phyloP scores from a whole-genome alignment of 228 moss, liverwort and hornwort genomes.

The Sphagnum magellanicum region DNA sequence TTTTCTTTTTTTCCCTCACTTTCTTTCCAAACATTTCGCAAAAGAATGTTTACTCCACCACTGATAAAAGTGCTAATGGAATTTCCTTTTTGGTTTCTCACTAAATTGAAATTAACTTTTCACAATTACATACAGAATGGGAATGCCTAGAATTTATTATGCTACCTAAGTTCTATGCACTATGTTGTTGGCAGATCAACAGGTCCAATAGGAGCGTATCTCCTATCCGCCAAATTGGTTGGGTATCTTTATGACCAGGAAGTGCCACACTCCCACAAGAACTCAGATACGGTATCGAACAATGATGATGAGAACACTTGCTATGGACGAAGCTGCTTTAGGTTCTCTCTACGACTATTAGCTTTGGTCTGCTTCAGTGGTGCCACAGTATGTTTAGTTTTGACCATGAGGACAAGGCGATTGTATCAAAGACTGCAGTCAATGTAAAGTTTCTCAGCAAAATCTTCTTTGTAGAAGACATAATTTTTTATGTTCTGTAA shows the following conservation, averaged over 20 bases:
- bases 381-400: constrained; percentile 14
- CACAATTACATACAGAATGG: not conserved
- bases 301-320: constrained; percentile 23
- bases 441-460: too few species aligned
- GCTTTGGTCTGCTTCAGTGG: constrained; percentile 21
- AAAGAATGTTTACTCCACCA: too few species aligned
- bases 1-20: too few species aligned
- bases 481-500: too few species aligned
- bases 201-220: constrained; percentile 37
- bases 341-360: constrained; percentile 34
- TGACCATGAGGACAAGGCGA: constrained; percentile 22
- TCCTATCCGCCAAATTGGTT: constrained; percentile 45
- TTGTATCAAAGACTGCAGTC: constrained; percentile 14
- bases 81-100: not conserved
- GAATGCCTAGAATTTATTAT: too few species aligned
- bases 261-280: constrained; percentile 23
- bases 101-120: not conserved
- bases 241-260: constrained; percentile 41
- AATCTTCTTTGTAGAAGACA: too few species aligned
- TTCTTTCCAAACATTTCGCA: not conserved
- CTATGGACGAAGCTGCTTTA: constrained; percentile 39
- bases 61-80: too few species aligned
- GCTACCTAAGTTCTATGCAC: too few species aligned
- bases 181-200: constrained; percentile 19
- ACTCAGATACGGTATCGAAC: constrained; percentile 23